Evolutionary conservation across 2,329 filamentous ascomycete species (phyloP), one percentile per base, ranked within the genome.

Genomic region (Geosmithia flava): DNA sequence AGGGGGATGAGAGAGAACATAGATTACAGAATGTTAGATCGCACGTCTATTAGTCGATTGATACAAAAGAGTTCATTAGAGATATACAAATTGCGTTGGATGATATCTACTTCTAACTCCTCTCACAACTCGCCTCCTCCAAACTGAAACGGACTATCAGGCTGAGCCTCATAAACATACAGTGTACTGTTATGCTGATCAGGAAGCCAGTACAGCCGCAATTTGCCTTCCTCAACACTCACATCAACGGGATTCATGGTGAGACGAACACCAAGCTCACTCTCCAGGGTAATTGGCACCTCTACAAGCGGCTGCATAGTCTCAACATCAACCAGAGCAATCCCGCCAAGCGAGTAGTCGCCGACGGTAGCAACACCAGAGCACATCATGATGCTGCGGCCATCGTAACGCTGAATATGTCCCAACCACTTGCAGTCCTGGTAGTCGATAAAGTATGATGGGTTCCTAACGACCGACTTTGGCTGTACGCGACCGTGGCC

Each of bases 341-440:
- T 52, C n/a, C 70, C 71, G 3, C 70, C 69, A 1, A 75, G 56
- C 4, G 53, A 59, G 41, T 61, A 58, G 4, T 51, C 57, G 13
- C 56, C 58, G 13, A 70, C 49, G 15, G 41, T 33, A 6, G 68
- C 64, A 7, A 74, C 65, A 1, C 71, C 71, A 0, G 67, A 67
- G 52, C 70, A 74, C 15, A 74, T 60, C 69, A 72, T 72, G 10
- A 74, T 56, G 15, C 64, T 60, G 39, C 62, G 60, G n/a, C 51
- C 55, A n/a, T 53, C 53, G 45, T 68, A 68, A 3, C 33, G 33
- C 15, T 11, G 33, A 3, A 37, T 37, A 6, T 58, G 64, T 3
- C 70, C 71, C 1, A 74, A 58, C 56, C 67, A 73, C 53, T 74
- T 74, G 59, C 70, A 74, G 60, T 74, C 71, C 55, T 75, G 70